These are phyloP conservation scores for Amanita pallidorosea DNA, from an alignment of 768 basidiomycete genomes.

Conservation along the genomic window DNA sequence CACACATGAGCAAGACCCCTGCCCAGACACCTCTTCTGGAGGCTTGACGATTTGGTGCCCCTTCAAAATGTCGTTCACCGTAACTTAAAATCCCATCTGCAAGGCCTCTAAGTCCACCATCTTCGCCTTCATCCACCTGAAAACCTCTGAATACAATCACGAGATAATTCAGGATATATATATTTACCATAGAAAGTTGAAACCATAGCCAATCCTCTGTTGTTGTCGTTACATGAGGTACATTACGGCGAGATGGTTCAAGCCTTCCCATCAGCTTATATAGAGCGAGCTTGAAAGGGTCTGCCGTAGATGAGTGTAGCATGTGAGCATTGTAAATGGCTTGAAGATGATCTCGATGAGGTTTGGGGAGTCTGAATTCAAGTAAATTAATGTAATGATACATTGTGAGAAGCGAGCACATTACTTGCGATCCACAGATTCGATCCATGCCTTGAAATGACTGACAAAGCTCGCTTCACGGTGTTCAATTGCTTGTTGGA, in stretches of 20 bases:
- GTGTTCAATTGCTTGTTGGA: constrained; percentile 61
- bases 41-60: constrained; percentile 46
- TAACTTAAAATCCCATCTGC: constrained; percentile 70
- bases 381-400: not conserved
- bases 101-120: constrained; percentile 61
- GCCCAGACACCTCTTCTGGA: constrained; percentile 67
- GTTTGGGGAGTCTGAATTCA: constrained; percentile 47
- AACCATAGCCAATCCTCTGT: constrained; percentile 99
- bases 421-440: constrained; percentile 69
- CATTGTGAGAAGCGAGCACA: constrained; percentile 11
- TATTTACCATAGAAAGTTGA: constrained; percentile 73
- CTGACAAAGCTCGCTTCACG: constrained; percentile 77
- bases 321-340: constrained; percentile 80
- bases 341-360: constrained; percentile 72
- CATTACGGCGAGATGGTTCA: constrained; percentile 70
- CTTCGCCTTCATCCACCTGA: constrained; percentile 75
- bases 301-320: constrained; percentile 76
- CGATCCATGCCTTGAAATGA: constrained; percentile 76
- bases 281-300: constrained; percentile 92
- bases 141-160: not conserved
- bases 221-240: constrained; percentile 77
- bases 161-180: not conserved
- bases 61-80: constrained; percentile 76
- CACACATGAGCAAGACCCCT: constrained; percentile 78
- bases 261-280: constrained; percentile 94